These are phyloP conservation scores for Phlegmacium glaucopus DNA, from an alignment of 768 basidiomycete species.

Conservation along the genomic window DNA sequence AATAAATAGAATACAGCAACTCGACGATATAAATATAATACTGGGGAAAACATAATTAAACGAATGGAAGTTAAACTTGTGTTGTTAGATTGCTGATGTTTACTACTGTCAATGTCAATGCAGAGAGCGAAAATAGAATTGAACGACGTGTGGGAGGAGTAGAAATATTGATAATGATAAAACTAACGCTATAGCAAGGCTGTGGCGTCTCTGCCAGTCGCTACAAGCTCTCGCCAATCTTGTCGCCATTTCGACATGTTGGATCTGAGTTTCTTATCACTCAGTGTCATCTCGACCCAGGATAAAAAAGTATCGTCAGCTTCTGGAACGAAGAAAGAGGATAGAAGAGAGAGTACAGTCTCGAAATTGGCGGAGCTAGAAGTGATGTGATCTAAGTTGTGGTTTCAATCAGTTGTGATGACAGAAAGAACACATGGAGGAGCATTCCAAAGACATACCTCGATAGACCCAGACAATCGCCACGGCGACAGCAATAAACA, in stretches of 20 bases:
- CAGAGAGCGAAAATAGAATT: not conserved
- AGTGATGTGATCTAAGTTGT: slow-evolving; percentile 71
- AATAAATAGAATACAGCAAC: not conserved
- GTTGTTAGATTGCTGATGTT: too few species aligned
- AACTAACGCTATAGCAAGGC: slow-evolving; percentile 49
- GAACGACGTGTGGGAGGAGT: too few species aligned
- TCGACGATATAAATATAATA: not conserved
- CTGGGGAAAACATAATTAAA: not conserved
- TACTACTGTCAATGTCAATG: too few species aligned
- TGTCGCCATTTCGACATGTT: slow-evolving; percentile 74
- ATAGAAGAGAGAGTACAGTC: slow-evolving; percentile 84
- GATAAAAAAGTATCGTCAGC: slow-evolving; percentile 77
- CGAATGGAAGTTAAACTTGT: too few species aligned
- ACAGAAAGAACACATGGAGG: not conserved
- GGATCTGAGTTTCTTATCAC: slow-evolving; percentile 60
- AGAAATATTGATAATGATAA: not conserved
- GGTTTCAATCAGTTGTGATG: not conserved
- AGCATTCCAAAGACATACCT: slow-evolving; percentile 45
- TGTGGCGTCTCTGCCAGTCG: slow-evolving; percentile 54
- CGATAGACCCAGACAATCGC: slow-evolving; percentile 90
- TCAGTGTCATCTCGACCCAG: slow-evolving; percentile 71
- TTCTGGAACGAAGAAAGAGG: slow-evolving; percentile 93
- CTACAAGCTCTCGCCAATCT: slow-evolving; percentile 76
- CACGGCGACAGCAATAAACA: slow-evolving; percentile 81
- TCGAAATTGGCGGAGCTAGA: slow-evolving; percentile 82